phyloP scores from a whole-genome alignment of 805 yeast genomes.

The Candida corydali region DNA sequence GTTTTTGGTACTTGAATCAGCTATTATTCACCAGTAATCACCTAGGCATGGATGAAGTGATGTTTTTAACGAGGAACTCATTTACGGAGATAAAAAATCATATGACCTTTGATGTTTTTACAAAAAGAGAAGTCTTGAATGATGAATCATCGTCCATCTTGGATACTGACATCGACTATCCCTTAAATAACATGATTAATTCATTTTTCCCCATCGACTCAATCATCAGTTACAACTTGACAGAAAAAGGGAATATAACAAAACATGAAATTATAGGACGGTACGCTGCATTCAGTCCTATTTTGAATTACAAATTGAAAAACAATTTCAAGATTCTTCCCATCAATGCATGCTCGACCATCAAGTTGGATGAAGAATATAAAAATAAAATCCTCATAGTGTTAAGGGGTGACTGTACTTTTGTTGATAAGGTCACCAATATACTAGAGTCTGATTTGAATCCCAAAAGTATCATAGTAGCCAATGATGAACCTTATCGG shows the following conservation, averaged over 20 bases:
- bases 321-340: constrained; percentile 25
- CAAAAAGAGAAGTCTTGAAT: neutral
- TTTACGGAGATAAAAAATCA: constrained; percentile 18
- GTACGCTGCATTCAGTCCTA: constrained; percentile 40
- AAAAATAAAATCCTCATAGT: constrained; percentile 24
- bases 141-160: neutral
- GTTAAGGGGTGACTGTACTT: constrained; percentile 52
- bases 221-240: constrained; percentile 24
- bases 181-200: constrained; percentile 31
- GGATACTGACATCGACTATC: constrained; percentile 23
- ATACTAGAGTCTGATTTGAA: constrained; percentile 31
- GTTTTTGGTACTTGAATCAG: constrained; percentile 7
- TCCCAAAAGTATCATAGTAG: constrained; percentile 53
- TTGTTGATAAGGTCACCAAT: constrained; percentile 47
- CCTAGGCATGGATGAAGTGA: constrained; percentile 21
- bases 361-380: constrained; percentile 11
- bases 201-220: constrained; percentile 42
- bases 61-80: constrained; percentile 22
- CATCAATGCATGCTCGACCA: constrained; percentile 24
- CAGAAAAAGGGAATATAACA: constrained; percentile 15
- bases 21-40: constrained; percentile 4
- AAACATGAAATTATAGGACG: constrained; percentile 24
- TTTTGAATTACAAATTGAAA: constrained; percentile 21
- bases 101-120: constrained; percentile 6
- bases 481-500: constrained; percentile 44